phyloP scores from a whole-genome alignment of 768 basidiomycete species.

The Antrodiella citrinella region DNA sequence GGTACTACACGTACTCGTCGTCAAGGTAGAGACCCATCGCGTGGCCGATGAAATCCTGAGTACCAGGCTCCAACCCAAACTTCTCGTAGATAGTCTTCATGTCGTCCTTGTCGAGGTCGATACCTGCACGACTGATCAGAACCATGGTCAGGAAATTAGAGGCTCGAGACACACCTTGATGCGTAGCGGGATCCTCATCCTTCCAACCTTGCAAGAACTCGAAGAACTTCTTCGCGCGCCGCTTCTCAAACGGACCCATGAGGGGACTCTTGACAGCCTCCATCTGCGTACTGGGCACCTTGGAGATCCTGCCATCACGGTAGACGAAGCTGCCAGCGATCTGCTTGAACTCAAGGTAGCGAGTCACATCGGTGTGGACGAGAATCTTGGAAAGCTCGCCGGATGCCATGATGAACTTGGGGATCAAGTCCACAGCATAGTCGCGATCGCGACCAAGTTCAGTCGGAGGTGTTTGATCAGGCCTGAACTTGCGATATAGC shows the following conservation, averaged over 20 bases:
- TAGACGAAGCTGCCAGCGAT: slow-evolving; percentile 98
- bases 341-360: slow-evolving; percentile 99
- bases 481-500: slow-evolving; percentile 95
- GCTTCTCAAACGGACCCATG: slow-evolving; percentile 99
- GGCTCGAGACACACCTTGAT: slow-evolving; percentile 65
- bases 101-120: slow-evolving; percentile 81
- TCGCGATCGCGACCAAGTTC: slow-evolving; percentile 95
- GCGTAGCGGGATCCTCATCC: slow-evolving; percentile 92
- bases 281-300: slow-evolving; percentile 96
- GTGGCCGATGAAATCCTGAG: slow-evolving; percentile 98
- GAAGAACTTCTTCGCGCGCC: slow-evolving; percentile 97
- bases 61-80: slow-evolving; percentile 93
- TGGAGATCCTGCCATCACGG: slow-evolving; percentile 92
- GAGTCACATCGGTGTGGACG: slow-evolving; percentile 96
- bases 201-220: slow-evolving; percentile 93
- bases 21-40: slow-evolving; percentile 98
- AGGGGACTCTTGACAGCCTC: slow-evolving; percentile 92
- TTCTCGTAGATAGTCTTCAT: slow-evolving; percentile 97
- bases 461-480: slow-evolving; percentile 62
- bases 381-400: slow-evolving; percentile 97
- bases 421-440: slow-evolving; percentile 95
- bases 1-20: slow-evolving; percentile 67
- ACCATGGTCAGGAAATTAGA: background rate
- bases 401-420: slow-evolving; percentile 98
- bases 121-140: slow-evolving; percentile 35